Percentiles rank a stretch among this genome's conserved stretches.
Conservation (phyloP, 345 rosid species). For the Kernera saxatilis region DNA sequence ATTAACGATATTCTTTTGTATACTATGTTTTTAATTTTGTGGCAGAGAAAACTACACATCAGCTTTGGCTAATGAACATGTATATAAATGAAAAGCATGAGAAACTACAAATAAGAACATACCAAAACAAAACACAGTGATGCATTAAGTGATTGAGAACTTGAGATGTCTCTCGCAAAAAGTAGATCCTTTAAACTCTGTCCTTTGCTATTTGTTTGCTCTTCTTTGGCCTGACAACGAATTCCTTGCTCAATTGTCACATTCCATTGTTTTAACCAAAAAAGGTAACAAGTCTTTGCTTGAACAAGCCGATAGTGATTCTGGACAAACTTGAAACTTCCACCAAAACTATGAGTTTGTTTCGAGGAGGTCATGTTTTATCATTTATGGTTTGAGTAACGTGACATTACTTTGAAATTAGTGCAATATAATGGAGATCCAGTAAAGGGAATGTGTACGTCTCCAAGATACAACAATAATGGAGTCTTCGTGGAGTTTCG, state of each 20-base stretch:
- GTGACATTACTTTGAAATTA: neutral
- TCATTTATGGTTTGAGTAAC: neutral
- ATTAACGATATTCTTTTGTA: neutral
- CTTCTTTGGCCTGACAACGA: neutral
- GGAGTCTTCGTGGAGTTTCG: constrained; percentile 40
- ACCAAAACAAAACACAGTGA: constrained; percentile 16
- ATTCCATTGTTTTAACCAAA: neutral
- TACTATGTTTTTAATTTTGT: neutral
- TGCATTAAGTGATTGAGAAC: neutral
- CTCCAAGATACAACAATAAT: constrained; percentile 25
- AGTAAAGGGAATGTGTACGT: neutral
- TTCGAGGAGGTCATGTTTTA: neutral
- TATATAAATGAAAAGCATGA: neutral
- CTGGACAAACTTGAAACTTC: neutral
- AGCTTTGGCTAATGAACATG: neutral
- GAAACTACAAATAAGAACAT: constrained; percentile 23
- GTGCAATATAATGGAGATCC: neutral
- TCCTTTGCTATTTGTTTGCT: constrained; percentile 19
- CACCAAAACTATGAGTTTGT: neutral
- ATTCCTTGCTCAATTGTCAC: neutral
- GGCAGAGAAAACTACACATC: constrained; percentile 18
- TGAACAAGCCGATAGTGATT: neutral
- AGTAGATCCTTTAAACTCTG: neutral
- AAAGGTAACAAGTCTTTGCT: neutral
- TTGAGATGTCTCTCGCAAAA: neutral